phyloP scores from a whole-genome alignment of 805 yeast species.

The Yarrowia deformans region DNA sequence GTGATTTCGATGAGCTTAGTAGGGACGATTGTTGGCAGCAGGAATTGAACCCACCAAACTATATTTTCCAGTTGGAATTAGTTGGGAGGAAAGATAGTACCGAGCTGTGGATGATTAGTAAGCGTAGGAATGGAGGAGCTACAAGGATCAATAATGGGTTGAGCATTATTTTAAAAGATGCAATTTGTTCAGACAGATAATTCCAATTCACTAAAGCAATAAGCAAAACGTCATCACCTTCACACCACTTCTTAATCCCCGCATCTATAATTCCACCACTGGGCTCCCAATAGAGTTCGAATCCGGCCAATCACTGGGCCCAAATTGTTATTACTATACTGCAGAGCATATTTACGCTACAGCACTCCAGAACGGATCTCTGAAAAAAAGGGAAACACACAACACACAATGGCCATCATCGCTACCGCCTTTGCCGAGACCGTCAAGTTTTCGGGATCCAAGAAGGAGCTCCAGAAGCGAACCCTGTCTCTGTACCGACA shows the following conservation, averaged over 20 bases:
- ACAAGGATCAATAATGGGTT: neutral
- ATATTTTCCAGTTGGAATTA: neutral
- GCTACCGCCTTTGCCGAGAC: slow-evolving; percentile 88
- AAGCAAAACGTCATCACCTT: neutral
- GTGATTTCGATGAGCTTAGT: neutral
- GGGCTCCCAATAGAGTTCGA: neutral
- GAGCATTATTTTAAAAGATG: neutral
- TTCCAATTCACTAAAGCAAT: too few species aligned
- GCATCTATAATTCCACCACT: neutral
- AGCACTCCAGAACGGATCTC: slow-evolving; percentile 3
- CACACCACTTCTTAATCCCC: neutral
- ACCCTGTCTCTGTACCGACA: slow-evolving; percentile 76
- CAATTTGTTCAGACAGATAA: neutral
- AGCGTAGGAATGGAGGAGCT: neutral
- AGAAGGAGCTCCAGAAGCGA: slow-evolving; percentile 66
- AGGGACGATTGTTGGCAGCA: neutral
- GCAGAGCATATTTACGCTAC: slow-evolving; percentile 14
- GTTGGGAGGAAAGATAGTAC: neutral
- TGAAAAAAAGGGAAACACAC: neutral
- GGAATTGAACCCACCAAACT: neutral
- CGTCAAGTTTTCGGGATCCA: slow-evolving; percentile 68
- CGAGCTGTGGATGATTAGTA: neutral
- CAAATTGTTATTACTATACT: slow-evolving; percentile 20
- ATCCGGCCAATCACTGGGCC: slow-evolving; percentile 31
- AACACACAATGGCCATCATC: slow-evolving; percentile 60